Evolutionary conservation across 495 filamentous ascomycete species (phyloP).

Genomic region (Talaromyces adpressus): DNA sequence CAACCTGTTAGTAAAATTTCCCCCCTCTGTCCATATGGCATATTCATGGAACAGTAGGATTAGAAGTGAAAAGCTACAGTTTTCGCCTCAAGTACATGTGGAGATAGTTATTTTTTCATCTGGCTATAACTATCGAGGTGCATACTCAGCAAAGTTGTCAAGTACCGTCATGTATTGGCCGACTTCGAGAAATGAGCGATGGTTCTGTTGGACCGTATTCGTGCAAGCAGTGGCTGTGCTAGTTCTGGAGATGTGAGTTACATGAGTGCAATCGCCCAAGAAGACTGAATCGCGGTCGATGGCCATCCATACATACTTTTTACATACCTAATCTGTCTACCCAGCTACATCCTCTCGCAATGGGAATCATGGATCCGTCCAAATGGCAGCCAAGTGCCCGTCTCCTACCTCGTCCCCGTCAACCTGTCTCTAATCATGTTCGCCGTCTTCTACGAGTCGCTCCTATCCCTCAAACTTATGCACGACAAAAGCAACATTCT

Average conservation of each 20-base stretch:
- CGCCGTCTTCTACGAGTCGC: conserved; percentile 12
- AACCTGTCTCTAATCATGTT: conserved; percentile 16
- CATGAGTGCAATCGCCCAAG: neutral
- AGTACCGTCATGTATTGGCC: neutral
- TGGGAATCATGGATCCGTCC: neutral
- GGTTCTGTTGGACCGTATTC: conserved; percentile 11
- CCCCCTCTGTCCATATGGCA: no score
- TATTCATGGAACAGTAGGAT: no score
- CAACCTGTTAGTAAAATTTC: no score
- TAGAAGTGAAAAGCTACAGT: no score
- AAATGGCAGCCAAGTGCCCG: conserved; percentile 10
- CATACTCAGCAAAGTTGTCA: neutral
- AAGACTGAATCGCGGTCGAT: neutral
- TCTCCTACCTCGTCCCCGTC: conserved; percentile 14
- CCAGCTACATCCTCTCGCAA: neutral
- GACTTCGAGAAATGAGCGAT: conserved; percentile 12
- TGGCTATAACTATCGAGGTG: no score
- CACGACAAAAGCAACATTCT: conserved; percentile 19
- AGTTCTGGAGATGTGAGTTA: conserved; percentile 13
- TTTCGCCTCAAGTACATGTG: no score
- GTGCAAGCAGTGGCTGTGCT: conserved; percentile 12
- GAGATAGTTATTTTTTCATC: no score
- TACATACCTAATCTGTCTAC: neutral
- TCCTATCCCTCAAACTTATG: conserved; percentile 16
- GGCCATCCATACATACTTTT: neutral